These are phyloP conservation scores for Mycena rebaudengoi DNA, from an alignment of 768 basidiomycete genomes.

Conservation along the genomic window DNA sequence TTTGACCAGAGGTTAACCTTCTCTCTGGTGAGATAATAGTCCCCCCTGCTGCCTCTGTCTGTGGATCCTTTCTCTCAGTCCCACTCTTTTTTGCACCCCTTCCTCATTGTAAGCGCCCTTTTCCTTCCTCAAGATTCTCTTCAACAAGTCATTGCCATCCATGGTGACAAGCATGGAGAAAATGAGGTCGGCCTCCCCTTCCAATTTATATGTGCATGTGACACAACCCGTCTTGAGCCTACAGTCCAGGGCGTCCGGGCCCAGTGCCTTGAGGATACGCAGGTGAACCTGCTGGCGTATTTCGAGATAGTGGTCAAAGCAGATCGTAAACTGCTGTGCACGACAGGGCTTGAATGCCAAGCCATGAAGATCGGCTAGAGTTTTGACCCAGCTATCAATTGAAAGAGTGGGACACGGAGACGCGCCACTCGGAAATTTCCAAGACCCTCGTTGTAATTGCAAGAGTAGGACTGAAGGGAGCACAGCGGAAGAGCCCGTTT, in stretches of 20 bases:
- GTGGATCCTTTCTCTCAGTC: not conserved
- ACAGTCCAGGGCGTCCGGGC: no score
- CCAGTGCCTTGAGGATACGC: not conserved
- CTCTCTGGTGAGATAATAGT: not conserved
- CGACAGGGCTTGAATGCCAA: no score
- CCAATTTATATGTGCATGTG: no score
- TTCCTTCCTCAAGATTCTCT: not conserved
- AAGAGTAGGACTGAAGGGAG: not conserved
- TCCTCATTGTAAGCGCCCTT: not conserved
- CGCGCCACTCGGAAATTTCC: not conserved
- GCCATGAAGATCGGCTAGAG: no score
- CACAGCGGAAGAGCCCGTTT: not conserved
- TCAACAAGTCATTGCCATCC: not conserved
- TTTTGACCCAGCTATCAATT: no score
- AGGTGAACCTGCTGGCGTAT: not conserved
- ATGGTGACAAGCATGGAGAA: not conserved
- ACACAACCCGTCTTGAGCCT: no score
- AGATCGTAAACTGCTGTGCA: not conserved
- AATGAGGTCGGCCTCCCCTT: no score
- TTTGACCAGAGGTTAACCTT: not conserved
- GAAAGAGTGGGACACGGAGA: no score
- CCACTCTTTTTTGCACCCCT: not conserved
- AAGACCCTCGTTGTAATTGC: not conserved
- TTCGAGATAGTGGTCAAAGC: not conserved
- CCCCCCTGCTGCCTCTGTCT: not conserved